A percentile compares a stretch with the other conserved stretches of the same genome.
These are phyloP conservation scores for Dendrobium chrysotoxum DNA, from an alignment of 106 monocot genomes.

Conservation along the genomic window DNA sequence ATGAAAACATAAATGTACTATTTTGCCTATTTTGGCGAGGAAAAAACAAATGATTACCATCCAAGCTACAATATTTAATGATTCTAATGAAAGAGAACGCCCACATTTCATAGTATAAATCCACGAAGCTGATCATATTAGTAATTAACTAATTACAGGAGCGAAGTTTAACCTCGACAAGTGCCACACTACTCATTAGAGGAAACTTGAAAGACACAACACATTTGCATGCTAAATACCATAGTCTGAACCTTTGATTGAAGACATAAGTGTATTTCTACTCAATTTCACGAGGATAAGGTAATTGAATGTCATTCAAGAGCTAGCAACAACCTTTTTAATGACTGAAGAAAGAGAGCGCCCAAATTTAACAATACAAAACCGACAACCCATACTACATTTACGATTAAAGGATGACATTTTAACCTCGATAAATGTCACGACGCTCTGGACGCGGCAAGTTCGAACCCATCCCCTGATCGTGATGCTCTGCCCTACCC, in stretches of 20 bases:
- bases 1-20: background rate
- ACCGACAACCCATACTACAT: background rate
- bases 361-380: background rate
- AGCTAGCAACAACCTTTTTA: background rate
- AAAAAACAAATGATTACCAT: background rate
- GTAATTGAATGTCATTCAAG: background rate
- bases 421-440: conserved; percentile 88
- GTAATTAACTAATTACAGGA: too few relatives aligned
- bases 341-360: background rate
- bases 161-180: too few relatives aligned
- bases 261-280: background rate
- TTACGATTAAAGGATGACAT: background rate
- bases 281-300: background rate
- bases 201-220: background rate
- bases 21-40: background rate
- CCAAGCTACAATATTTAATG: background rate
- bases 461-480: conserved; percentile 92
- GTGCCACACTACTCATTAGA: too few relatives aligned
- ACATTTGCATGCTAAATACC: background rate
- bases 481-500: conserved; percentile 49
- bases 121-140: too few relatives aligned
- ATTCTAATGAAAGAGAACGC: too few relatives aligned
- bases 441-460: conserved; percentile 78
- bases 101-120: too few relatives aligned
- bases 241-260: background rate